Conservation (phyloP, 192 early-diverging fungal genomes). For the Coemansia sp. region DNA sequence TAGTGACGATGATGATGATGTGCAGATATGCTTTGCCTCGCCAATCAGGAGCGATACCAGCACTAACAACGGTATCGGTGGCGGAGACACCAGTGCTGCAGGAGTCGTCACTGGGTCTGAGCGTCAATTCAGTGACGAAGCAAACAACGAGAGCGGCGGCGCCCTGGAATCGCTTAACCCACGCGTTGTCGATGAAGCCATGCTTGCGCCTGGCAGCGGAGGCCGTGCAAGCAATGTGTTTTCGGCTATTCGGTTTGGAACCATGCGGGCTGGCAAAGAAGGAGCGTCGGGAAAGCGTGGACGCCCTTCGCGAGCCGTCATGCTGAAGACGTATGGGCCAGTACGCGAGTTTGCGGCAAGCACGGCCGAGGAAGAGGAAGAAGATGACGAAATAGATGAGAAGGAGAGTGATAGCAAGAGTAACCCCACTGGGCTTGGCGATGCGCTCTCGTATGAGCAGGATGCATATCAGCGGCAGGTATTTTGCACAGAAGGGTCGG, state of each 20-base stretch:
- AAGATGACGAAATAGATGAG: neutral
- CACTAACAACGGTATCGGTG: neutral
- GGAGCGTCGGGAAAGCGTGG: conserved; percentile 5
- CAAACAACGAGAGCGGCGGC: conserved; percentile 5
- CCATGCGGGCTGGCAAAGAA: conserved; percentile 26
- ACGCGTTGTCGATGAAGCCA: conserved; percentile 13
- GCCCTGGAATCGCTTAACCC: conserved; percentile 19
- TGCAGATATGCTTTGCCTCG: conserved; percentile 12
- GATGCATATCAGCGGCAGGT: conserved; percentile 4
- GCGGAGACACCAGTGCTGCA: conserved; percentile 6
- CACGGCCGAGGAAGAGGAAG: conserved; percentile 1
- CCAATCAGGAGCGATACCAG: neutral
- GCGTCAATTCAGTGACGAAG: neutral
- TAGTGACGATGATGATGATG: neutral
- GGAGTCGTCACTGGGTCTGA: neutral
- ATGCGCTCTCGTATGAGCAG: neutral
- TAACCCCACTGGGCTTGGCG: neutral
- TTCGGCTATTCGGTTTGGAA: conserved; percentile 49
- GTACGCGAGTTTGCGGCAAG: conserved; percentile 24
- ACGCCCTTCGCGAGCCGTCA: conserved; percentile 12
- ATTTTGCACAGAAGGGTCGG: neutral
- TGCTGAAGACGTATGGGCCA: conserved; percentile 10
- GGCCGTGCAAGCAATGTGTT: conserved; percentile 30
- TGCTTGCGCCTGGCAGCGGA: conserved; percentile 14
- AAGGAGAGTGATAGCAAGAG: neutral